Evolutionary conservation across 495 filamentous ascomycete species (phyloP), one percentile per base, ranked within the genome.

Genomic region (Penicillium canescens): DNA sequence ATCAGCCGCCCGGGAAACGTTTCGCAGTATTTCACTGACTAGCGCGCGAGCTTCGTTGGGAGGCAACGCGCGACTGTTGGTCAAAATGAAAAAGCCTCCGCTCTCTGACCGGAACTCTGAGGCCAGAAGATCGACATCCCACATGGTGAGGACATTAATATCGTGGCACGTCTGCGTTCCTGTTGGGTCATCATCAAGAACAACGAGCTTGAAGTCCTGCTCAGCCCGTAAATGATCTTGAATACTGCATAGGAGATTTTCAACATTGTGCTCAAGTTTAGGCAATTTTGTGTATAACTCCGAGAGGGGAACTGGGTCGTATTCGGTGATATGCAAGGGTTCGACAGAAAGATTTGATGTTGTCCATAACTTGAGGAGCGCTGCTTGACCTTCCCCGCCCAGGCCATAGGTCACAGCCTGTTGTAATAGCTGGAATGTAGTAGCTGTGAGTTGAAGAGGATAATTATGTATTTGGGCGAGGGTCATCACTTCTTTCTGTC

Each of bases 361-460:
- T 42, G 40, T 54, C 52, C 52, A 54, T 36, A 54, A 6, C 37
- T 24, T 48, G 35, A 54, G 14, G 3, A 54, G 52, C 26, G 52
- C 26, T 28, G 44, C 18, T 34, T 42, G 33, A 18, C 44, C 52
- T 42, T 54, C 44, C 2, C 16, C 37, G 11, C 52, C 44, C 44
- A 54, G 28, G 7, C 52, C 52, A 42, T 36, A 16, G 20, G 23
- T 13, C n/a, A 54, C 44, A 24, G 52, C 52, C 14, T 42, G 43
- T 37, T 54, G 52, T 36, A 54, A 26, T 4, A 54, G 38, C 26
- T 42, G 52, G 12, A 54, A 42, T n/a, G 26, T 36, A 48, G 52
- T 48, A 47, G 43, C 37, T 42, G 52, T 18, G 7, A 48, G 10
- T 38, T 54, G 52, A 12, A 54, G 36, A 11, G 52, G 52, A 26